phyloP scores from a whole-genome alignment of 768 basidiomycete species.

The Hypsizygus marmoreus region DNA sequence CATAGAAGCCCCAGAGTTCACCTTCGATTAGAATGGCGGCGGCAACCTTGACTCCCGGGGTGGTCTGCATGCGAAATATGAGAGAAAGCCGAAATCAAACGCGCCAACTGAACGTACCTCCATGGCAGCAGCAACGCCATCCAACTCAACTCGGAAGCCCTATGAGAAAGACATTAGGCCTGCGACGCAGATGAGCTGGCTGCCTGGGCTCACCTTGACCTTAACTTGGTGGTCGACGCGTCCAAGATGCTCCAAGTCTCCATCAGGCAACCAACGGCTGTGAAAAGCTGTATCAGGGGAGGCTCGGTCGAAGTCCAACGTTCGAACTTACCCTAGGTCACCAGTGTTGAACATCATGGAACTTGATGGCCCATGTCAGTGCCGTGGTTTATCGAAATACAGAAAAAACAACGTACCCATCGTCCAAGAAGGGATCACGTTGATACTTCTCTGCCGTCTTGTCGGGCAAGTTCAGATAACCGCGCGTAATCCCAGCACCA shows the following conservation, averaged over 20 bases:
- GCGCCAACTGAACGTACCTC: conserved; percentile 34
- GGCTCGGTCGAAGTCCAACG: neutral
- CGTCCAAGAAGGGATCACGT: conserved; percentile 49
- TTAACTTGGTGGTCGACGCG: conserved; percentile 65
- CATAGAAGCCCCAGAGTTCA: conserved; percentile 57
- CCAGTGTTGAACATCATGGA: conserved; percentile 64
- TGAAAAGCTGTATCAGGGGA: conserved; percentile 7
- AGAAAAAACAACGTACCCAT: conserved; percentile 40
- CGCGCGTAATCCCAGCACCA: conserved; percentile 54
- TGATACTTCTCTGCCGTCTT: conserved; percentile 52
- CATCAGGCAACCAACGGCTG: conserved; percentile 51
- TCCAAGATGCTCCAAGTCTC: conserved; percentile 58
- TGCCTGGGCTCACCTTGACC: conserved; percentile 45
- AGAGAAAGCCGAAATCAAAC: neutral
- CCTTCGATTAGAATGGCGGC: conserved; percentile 51
- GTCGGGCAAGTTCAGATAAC: conserved; percentile 56
- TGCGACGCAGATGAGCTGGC: neutral
- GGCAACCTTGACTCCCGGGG: conserved; percentile 38
- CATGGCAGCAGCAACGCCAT: conserved; percentile 61
- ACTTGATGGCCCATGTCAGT: conserved; percentile 12
- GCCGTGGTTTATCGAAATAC: neutral
- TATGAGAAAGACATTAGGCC: conserved; percentile 22
- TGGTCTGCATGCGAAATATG: neutral
- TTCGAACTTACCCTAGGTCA: conserved; percentile 45
- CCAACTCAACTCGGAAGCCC: conserved; percentile 66